Evolutionary conservation across 306 rosid genomes (phyloP).

Genomic region (Dryas alaskensis): DNA sequence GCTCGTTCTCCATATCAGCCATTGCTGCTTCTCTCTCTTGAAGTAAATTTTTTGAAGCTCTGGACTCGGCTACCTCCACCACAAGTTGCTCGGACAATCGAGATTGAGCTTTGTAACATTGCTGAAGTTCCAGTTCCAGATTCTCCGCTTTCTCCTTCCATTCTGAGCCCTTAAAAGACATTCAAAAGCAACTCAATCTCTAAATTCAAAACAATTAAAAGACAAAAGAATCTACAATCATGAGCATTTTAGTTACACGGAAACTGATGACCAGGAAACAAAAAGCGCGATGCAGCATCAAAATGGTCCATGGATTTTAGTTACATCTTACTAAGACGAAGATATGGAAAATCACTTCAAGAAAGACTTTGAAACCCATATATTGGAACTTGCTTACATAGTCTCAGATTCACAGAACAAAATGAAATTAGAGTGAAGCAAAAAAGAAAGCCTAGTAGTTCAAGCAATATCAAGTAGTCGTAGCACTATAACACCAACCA

Average conservation of each 20-base stretch:
- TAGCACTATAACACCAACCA: too few relatives aligned
- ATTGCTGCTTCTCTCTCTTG: slow-evolving; percentile 63
- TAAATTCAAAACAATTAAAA: slow-evolving; percentile 7
- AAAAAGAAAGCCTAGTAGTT: too few relatives aligned
- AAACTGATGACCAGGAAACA: neutral
- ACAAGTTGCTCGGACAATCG: slow-evolving; percentile 91
- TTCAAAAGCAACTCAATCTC: slow-evolving; percentile 14
- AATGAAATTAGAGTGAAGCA: too few relatives aligned
- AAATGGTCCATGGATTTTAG: neutral
- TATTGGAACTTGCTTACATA: too few relatives aligned
- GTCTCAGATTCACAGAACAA: too few relatives aligned
- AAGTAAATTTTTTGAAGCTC: slow-evolving; percentile 62
- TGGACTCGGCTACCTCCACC: slow-evolving; percentile 83
- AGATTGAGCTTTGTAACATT: slow-evolving; percentile 93
- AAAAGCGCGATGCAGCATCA: neutral
- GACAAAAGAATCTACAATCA: neutral
- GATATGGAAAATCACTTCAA: too few relatives aligned
- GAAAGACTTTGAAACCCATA: too few relatives aligned
- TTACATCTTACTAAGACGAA: too few relatives aligned
- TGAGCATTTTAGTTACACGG: neutral
- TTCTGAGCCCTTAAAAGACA: slow-evolving; percentile 70
- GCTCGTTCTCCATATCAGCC: slow-evolving; percentile 55
- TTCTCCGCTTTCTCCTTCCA: slow-evolving; percentile 95
- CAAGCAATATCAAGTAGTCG: too few relatives aligned
- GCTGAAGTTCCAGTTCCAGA: slow-evolving; percentile 85